Evolutionary conservation across 306 rosid species (phyloP), one percentile per base, ranked within the genome.

Genomic region (Senna siamea): DNA sequence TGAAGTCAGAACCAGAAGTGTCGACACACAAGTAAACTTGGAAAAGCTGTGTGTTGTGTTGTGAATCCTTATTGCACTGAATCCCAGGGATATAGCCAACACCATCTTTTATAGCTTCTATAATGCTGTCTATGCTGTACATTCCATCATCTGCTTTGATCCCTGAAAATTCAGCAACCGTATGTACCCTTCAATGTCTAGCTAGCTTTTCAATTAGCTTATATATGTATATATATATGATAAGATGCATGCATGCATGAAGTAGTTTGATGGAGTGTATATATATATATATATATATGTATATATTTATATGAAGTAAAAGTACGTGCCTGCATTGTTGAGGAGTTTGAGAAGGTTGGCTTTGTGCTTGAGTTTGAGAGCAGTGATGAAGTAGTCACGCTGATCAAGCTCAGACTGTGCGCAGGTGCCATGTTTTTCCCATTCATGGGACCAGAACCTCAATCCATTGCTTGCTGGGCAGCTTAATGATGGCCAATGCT

Each of bases 391-490:
- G 79, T 91, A 93, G 0, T 78, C 91, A 3, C 52, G 85, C 47
- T 93, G 98, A 55, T 89, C 92, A 7, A 91, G 83, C 47, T 81
- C 88, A 0, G 98, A 89, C 73, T 87, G 84, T 2, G 92, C 63
- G 14, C 98, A 93, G 3, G 98, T 93, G 0, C 97, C 98, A 22
- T 91, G 96, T 66, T 93, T 93, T 54, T 89, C 83, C 98, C 98
- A 93, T 70, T 90, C 97, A 5, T 91, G 96, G n/a, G 96, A 78
- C 97, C 98, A 93, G 61, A 90, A 93, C 74, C 90, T 86, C 26
- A 77, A 13, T 10, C 90, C 91, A 23, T 89, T 82, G 84, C 98
- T 85, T 50, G 96, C 89, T n/a, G 96, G 97, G 84, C 98, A 91
- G 75, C 91, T 89, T 8, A 93, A 77, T 1, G 98, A 86, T 40